These are phyloP conservation scores for Heterobasidion annosum DNA, from an alignment of 1,284 basidiomycete species.

Conservation along the genomic window DNA sequence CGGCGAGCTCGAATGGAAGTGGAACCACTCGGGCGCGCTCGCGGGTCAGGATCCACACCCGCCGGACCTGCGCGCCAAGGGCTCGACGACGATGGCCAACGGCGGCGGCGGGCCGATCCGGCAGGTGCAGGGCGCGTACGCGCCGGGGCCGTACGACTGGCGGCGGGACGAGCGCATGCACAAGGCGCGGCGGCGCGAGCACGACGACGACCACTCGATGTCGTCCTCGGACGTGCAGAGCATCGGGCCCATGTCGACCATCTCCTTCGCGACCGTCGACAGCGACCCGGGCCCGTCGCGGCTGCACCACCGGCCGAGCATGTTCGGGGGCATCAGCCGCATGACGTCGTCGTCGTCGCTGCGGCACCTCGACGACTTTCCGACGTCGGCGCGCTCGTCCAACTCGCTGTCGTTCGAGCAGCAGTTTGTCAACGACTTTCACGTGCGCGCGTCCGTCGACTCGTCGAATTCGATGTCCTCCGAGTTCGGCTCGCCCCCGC, in stretches of 20 bases:
- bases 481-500: conserved; percentile 62
- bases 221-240: conserved; percentile 79
- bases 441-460: conserved; percentile 64
- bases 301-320: conserved; percentile 47
- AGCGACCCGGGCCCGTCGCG: conserved; percentile 76
- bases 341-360: conserved; percentile 66
- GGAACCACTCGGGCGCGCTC: conserved; percentile 35
- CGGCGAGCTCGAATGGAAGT: conserved; percentile 53
- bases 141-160: conserved; percentile 33
- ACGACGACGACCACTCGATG: conserved; percentile 86
- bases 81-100: not conserved
- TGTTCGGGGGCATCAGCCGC: conserved; percentile 53
- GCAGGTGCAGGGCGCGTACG: conserved; percentile 29
- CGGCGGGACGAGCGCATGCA: conserved; percentile 52
- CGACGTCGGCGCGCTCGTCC: conserved; percentile 68
- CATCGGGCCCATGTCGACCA: conserved; percentile 57
- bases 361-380: conserved; percentile 64
- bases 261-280: conserved; percentile 74
- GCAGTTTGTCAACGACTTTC: conserved; percentile 73
- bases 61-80: conserved; percentile 3
- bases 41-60: conserved; percentile 2
- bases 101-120: conserved; percentile 40
- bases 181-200: conserved; percentile 76
- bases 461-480: conserved; percentile 22
- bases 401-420: conserved; percentile 77